Percentiles rank a stretch among this genome's conserved stretches.
phyloP scores from a whole-genome alignment of 129 eudicot genomes.

The Helianthus tuberosus region DNA sequence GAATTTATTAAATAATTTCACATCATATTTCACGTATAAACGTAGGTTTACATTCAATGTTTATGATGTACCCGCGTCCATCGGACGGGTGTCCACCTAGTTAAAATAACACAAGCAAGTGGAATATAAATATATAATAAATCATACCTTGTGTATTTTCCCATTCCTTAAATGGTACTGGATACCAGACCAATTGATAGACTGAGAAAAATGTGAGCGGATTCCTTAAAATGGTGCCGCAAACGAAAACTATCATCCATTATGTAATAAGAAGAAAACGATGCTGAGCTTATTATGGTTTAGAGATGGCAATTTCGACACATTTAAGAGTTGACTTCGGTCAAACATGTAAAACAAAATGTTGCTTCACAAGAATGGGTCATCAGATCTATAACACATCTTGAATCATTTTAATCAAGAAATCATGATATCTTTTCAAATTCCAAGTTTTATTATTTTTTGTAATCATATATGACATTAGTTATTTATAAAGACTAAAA shows the following conservation, averaged over 20 bases:
- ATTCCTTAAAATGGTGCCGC: conserved; percentile 51
- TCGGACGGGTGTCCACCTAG: too few relatives aligned
- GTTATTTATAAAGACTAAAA: background rate
- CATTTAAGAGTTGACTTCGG: background rate
- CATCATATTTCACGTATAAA: too few relatives aligned
- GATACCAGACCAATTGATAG: conserved; percentile 97
- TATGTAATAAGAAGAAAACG: background rate
- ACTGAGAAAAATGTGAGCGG: conserved; percentile 91
- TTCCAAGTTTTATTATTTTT: background rate
- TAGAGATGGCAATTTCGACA: background rate
- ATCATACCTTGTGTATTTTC: conserved; percentile 73
- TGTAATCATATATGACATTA: background rate
- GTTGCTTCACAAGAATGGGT: background rate
- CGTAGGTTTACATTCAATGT: too few relatives aligned
- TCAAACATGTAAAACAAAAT: too few relatives aligned
- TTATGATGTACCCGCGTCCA: too few relatives aligned
- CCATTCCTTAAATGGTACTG: conserved; percentile 90
- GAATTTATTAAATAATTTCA: too few relatives aligned
- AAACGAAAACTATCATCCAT: background rate
- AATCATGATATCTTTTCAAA: background rate
- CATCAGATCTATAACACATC: background rate
- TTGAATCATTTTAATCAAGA: background rate
- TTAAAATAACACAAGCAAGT: background rate
- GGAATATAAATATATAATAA: background rate
- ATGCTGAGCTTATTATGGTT: background rate